Percentiles rank a stretch among this genome's conserved stretches.
Conservation (phyloP, 768 basidiomycete species). For the Hygrophoropsis aurantiaca region DNA sequence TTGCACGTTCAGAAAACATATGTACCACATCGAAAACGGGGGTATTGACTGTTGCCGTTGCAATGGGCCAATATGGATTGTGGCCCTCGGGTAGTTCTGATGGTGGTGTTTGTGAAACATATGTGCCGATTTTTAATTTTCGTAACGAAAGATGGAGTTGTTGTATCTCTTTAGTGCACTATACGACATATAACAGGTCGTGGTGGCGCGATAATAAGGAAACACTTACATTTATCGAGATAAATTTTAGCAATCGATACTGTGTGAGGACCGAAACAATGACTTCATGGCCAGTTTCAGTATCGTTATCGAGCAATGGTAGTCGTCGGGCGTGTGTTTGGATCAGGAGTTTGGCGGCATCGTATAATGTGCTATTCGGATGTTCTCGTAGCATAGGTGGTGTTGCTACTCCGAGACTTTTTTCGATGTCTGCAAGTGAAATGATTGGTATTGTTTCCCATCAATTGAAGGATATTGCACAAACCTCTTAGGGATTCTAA, state of each 20-base stretch:
- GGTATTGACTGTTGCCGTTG: conserved; percentile 86
- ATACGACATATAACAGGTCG: conserved; percentile 11
- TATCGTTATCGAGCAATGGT: conserved; percentile 90
- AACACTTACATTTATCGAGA: conserved; percentile 84
- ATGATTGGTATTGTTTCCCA: conserved; percentile 2
- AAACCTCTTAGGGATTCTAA: conserved; percentile 86
- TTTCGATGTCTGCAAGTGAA: conserved; percentile 85
- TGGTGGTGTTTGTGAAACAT: conserved; percentile 59
- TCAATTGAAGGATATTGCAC: conserved; percentile 17
- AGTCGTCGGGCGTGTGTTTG: conserved; percentile 94
- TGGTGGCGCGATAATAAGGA: background rate
- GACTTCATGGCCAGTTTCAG: conserved; percentile 92
- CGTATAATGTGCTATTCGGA: conserved; percentile 83
- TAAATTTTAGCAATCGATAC: conserved; percentile 97
- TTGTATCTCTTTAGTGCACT: conserved; percentile 87
- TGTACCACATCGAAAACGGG: conserved; percentile 98
- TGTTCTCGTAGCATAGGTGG: conserved; percentile 90
- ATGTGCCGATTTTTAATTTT: conserved; percentile 91
- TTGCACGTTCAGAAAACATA: conserved; percentile 94
- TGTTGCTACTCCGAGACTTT: conserved; percentile 84
- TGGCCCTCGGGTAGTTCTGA: conserved; percentile 48
- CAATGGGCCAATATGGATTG: conserved; percentile 86
- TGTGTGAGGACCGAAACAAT: conserved; percentile 96
- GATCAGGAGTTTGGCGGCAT: conserved; percentile 87
- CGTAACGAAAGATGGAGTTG: conserved; percentile 79